Evolutionary conservation across 2,329 filamentous ascomycete species (phyloP).

Genomic region (Colletotrichum tabaci): DNA sequence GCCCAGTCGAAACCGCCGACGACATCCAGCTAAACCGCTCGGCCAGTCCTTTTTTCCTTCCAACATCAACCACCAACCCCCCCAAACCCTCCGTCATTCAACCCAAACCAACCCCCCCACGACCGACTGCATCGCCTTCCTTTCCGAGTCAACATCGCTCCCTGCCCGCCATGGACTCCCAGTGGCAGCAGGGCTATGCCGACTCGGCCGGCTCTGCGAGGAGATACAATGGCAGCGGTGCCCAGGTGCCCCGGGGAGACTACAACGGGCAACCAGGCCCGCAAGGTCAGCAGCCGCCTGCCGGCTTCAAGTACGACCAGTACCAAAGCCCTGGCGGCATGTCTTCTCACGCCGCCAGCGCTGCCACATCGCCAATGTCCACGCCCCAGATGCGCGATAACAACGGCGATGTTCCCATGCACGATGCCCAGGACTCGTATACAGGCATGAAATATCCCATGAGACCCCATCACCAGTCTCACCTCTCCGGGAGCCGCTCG

Average conservation of each 20-base stretch:
- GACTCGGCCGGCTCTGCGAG: slow-evolving; percentile 75
- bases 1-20: slow-evolving; percentile 39
- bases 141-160: slow-evolving; percentile 37
- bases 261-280: slow-evolving; percentile 49
- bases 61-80: slow-evolving; percentile 39
- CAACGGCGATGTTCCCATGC: slow-evolving; percentile 87
- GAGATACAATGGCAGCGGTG: slow-evolving; percentile 71
- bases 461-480: slow-evolving; percentile 83
- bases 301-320: slow-evolving; percentile 77
- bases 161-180: slow-evolving; percentile 62
- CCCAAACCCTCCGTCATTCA: slow-evolving; percentile 21
- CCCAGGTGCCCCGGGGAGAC: slow-evolving; percentile 53
- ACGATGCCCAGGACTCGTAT: slow-evolving; percentile 87
- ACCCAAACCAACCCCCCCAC: slow-evolving; percentile 11
- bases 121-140: slow-evolving; percentile 26
- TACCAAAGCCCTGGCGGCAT: slow-evolving; percentile 66
- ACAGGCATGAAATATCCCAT: slow-evolving; percentile 89
- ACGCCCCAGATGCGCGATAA: slow-evolving; percentile 76
- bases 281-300: slow-evolving; percentile 62
- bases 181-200: slow-evolving; percentile 74
- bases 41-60: slow-evolving; percentile 31
- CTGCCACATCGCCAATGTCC: slow-evolving; percentile 71
- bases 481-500: slow-evolving; percentile 67
- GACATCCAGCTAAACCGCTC: slow-evolving; percentile 40
- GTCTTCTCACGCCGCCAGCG: slow-evolving; percentile 56